phyloP scores from a whole-genome alignment of 1,284 basidiomycete genomes.

The Sanguinoderma infundibulare region DNA sequence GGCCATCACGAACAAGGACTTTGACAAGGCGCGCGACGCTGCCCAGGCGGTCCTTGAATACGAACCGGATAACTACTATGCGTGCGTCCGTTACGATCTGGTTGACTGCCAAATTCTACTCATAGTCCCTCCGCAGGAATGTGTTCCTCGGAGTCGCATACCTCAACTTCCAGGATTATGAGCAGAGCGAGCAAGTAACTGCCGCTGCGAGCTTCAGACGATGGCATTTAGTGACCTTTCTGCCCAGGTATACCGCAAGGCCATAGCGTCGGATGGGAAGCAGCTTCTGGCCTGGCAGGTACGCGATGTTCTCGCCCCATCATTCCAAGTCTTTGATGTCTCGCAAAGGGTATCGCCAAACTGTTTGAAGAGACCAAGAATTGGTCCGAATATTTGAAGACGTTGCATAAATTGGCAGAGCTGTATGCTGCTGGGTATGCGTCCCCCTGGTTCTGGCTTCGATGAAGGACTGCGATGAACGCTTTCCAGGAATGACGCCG shows the following conservation, averaged over 20 bases:
- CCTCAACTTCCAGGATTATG: conserved; percentile 70
- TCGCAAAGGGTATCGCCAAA: conserved; percentile 67
- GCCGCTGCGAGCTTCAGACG: conserved; percentile 9
- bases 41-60: conserved; percentile 69
- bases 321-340: not conserved
- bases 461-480: not conserved
- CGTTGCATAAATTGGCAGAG: conserved; percentile 56
- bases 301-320: conserved; percentile 21
- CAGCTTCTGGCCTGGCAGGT: conserved; percentile 84
- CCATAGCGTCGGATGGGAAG: conserved; percentile 65
- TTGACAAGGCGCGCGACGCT: conserved; percentile 67
- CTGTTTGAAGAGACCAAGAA: conserved; percentile 68
- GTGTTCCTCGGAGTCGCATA: conserved; percentile 83
- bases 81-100: conserved; percentile 54
- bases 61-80: conserved; percentile 81
- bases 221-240: conserved; percentile 7
- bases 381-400: conserved; percentile 65
- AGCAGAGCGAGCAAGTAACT: conserved; percentile 85
- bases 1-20: conserved; percentile 79
- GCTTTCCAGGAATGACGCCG: conserved; percentile 66
- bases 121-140: conserved; percentile 51
- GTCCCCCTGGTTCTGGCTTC: not conserved
- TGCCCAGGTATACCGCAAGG: conserved; percentile 73
- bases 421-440: conserved; percentile 63
- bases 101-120: not conserved